These are phyloP conservation scores for Tripidium arundinaceum DNA, from an alignment of 202 grass and related monocot genomes.

Conservation along the genomic window DNA sequence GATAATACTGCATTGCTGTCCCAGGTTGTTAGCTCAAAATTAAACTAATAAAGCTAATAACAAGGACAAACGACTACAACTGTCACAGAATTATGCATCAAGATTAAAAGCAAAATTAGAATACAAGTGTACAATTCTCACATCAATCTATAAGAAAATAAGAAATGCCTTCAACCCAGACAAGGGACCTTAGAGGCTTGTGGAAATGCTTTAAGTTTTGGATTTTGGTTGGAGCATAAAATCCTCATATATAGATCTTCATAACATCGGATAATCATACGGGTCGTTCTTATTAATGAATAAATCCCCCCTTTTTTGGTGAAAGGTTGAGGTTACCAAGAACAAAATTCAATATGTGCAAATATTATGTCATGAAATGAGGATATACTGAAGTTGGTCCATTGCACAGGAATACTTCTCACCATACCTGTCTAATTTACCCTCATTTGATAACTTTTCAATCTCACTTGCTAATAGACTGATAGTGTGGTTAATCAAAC, in stretches of 20 bases:
- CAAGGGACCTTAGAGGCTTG: neutral
- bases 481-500: slow-evolving; percentile 49
- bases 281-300: neutral
- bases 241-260: slow-evolving; percentile 7
- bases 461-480: slow-evolving; percentile 70
- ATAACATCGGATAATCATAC: neutral
- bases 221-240: neutral
- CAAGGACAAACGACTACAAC: slow-evolving; percentile 2
- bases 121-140: neutral
- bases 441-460: slow-evolving; percentile 58
- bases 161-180: slow-evolving; percentile 20
- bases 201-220: slow-evolving; percentile 7
- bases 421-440: slow-evolving; percentile 62
- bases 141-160: slow-evolving; percentile 23
- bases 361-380: neutral
- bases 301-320: neutral
- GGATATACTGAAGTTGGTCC: slow-evolving; percentile 14
- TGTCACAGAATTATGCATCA: neutral
- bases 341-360: slow-evolving; percentile 20
- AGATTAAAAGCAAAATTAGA: neutral
- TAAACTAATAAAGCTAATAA: neutral
- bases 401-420: slow-evolving; percentile 5
- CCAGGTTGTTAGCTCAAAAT: slow-evolving; percentile 15
- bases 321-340: slow-evolving; percentile 5
- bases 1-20: neutral